Evolutionary conservation across 169 alveolate species (phyloP), one percentile per base, ranked within the genome.

Genomic region (Pseudocohnilembus persalinus): DNA sequence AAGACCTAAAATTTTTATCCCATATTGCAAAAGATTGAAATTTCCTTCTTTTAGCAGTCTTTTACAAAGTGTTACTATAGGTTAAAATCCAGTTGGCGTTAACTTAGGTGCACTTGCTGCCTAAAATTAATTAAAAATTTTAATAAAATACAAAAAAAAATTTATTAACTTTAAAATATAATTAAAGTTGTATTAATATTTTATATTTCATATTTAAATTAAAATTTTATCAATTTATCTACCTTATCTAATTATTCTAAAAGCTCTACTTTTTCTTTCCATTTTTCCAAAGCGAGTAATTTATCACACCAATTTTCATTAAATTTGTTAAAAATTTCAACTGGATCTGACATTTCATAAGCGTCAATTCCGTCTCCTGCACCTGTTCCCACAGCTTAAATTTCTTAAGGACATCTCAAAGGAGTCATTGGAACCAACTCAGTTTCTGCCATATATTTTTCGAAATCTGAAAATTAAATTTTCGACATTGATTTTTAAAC

Each of bases 201-300:
- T 76, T 30, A 85, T 83, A 32, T 87, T 78, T n/a, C 72, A 32
- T 85, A 76, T 83, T 34, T 79, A 73, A n/a, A 89, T 89, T 64
- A 33, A 77, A 4, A 88, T 78, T 85, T 90, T 20, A 83, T 75
- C 6, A 83, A 64, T 74, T 30, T 73, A 26, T 64, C 31, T 30
- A 81, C 94, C 29, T 85, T 85, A 35, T 77, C 65, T 0, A 94
- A 76, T 29, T 83, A 82, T 6, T 94, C 96, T n/a, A 94, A 68
- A 6, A 83, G 77, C 4, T 87, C 94, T 35, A 87, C 84, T 83
- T 94, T 94, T 81, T 92, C 97, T 78, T 82, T 89, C 96, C 97
- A 94, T 77, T 92, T 90, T 76, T 91, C 87, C 35, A 77, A 73
- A 24, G 83, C 93, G 0, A 87, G 77, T 0, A 94, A 88, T 33